Percentiles rank a stretch among this genome's conserved stretches.
These are phyloP conservation scores for Pyrenophora tritici-repentis DNA, from an alignment of 2,329 filamentous ascomycete species.

Conservation along the genomic window DNA sequence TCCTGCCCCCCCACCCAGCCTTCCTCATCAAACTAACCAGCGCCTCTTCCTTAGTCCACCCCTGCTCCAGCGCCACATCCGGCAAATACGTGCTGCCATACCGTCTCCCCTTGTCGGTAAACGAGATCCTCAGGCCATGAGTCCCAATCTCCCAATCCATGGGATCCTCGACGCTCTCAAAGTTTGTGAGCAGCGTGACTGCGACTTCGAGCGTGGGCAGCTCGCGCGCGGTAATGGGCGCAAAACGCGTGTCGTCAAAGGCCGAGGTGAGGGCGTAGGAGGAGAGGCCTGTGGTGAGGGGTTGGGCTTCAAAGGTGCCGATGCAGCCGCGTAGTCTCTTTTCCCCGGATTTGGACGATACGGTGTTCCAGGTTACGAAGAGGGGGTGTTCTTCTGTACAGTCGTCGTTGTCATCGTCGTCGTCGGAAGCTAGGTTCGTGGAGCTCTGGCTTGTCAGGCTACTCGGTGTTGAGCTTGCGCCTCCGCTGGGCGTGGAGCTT, in stretches of 20 bases:
- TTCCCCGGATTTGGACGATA: constrained; percentile 59
- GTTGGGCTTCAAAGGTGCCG: constrained; percentile 62
- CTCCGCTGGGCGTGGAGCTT: constrained; percentile 52
- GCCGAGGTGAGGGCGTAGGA: constrained; percentile 43
- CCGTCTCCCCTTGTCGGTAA: constrained; percentile 72
- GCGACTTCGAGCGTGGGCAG: constrained; percentile 47
- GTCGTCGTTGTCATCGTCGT: constrained; percentile 24
- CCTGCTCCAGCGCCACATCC: constrained; percentile 88
- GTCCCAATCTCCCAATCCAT: constrained; percentile 86
- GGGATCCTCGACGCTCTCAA: constrained; percentile 73
- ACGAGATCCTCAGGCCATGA: constrained; percentile 87
- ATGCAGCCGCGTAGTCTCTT: constrained; percentile 89
- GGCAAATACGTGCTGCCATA: constrained; percentile 91
- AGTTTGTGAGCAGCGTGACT: constrained; percentile 84
- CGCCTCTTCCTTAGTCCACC: constrained; percentile 93
- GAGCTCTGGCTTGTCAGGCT: constrained; percentile 51
- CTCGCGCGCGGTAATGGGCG: constrained; percentile 56
- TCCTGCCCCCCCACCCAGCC: constrained; percentile 80
- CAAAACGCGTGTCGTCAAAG: constrained; percentile 67
- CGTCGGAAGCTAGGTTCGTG: constrained; percentile 43
- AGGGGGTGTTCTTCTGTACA: constrained; percentile 63
- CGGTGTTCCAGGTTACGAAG: constrained; percentile 93
- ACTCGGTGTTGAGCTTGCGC: constrained; percentile 38
- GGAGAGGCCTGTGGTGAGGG: constrained; percentile 12
- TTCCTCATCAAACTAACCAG: constrained; percentile 90